These are phyloP conservation scores for Wickerhamiella azyma DNA, from an alignment of 805 yeast species.

Conservation along the genomic window DNA sequence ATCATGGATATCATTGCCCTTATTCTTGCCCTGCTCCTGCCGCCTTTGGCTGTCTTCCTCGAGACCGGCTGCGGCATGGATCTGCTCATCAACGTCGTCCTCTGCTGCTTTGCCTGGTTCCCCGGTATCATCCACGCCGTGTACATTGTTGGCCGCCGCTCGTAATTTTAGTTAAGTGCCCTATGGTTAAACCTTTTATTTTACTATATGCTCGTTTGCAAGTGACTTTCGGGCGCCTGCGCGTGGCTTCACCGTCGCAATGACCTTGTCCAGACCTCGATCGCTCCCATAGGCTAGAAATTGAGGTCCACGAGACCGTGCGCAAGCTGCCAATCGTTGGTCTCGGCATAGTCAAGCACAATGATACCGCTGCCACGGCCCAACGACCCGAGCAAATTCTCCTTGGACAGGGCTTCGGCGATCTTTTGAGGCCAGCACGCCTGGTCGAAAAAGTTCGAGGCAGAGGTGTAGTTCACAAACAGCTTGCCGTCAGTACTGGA, in stretches of 20 bases:
- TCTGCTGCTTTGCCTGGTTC: constrained; percentile 59
- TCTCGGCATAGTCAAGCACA: constrained; percentile 54
- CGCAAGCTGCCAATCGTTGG: constrained; percentile 43
- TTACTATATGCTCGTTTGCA: too few relatives aligned
- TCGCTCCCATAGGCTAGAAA: too few relatives aligned
- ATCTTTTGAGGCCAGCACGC: constrained; percentile 64
- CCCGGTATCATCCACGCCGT: constrained; percentile 40
- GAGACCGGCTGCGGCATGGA: constrained; percentile 42
- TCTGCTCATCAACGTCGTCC: constrained; percentile 42
- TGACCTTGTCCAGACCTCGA: too few relatives aligned
- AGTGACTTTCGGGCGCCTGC: too few relatives aligned
- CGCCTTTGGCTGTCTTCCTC: constrained; percentile 50
- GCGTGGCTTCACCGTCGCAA: too few relatives aligned
- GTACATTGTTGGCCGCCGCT: constrained; percentile 18
- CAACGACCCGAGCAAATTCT: constrained; percentile 12
- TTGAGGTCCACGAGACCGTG: constrained; percentile 5
- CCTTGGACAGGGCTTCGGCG: constrained; percentile 35
- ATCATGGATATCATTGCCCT: constrained; percentile 15
- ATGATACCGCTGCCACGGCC: constrained; percentile 49
- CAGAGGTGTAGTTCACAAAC: constrained; percentile 60
- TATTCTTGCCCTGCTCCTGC: constrained; percentile 35
- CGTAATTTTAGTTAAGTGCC: not conserved
- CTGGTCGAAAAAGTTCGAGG: constrained; percentile 55
- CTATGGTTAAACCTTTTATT: not conserved
- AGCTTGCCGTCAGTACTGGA: constrained; percentile 38